phyloP scores from a whole-genome alignment of 257 asterid species.

The Primulina huaijiensis region DNA sequence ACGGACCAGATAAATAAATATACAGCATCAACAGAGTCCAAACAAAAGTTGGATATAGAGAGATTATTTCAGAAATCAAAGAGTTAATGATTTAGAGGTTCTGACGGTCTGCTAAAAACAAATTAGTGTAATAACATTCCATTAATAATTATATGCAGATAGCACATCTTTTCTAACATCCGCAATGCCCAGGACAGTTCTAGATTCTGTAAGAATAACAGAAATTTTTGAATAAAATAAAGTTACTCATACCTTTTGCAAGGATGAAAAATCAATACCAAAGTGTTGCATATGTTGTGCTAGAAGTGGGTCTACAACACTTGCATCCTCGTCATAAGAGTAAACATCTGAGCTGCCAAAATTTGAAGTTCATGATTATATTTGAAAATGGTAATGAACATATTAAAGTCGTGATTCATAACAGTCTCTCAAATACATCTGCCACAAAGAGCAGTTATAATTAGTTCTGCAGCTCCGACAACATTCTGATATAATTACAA shows the following conservation, averaged over 20 bases:
- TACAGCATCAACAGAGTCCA: neutral
- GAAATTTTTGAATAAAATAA: slow-evolving; percentile 19
- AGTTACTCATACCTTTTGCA: slow-evolving; percentile 73
- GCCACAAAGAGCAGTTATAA: neutral
- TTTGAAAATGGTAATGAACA: slow-evolving; percentile 32
- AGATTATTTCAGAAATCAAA: neutral
- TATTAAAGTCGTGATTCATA: slow-evolving; percentile 15
- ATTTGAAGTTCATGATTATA: slow-evolving; percentile 54
- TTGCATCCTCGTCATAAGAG: slow-evolving; percentile 94
- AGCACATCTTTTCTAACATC: neutral
- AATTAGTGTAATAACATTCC: too few relatives aligned
- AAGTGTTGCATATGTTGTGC: slow-evolving; percentile 91
- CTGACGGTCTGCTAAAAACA: neutral
- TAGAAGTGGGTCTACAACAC: slow-evolving; percentile 89
- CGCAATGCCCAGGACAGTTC: slow-evolving; percentile 3
- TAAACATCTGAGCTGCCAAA: slow-evolving; percentile 99
- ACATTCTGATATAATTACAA: slow-evolving; percentile 5
- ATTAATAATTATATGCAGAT: neutral
- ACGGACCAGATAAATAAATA: slow-evolving; percentile 8
- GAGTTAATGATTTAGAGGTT: neutral
- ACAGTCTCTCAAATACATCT: neutral
- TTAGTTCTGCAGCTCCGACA: neutral
- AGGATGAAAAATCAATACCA: slow-evolving; percentile 94
- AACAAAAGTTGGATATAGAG: neutral
- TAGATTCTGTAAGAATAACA: slow-evolving; percentile 9